Base-by-base conservation (phyloP, 441 rosid genomes). In the Omphalea diandra region DNA sequence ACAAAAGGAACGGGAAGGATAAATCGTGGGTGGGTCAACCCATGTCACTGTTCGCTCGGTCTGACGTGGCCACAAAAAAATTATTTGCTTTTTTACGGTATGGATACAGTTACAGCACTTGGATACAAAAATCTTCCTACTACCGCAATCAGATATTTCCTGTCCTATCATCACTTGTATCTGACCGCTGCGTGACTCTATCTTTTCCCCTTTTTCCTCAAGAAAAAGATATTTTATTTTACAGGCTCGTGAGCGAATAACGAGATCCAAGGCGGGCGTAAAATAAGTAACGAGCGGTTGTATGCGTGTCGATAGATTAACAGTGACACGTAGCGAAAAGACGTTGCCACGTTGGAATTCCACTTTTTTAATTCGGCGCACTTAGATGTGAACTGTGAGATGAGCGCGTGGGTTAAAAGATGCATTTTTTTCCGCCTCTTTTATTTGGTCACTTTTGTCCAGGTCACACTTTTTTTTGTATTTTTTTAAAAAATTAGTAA, bases 11-110 rank as follows among this genome's bases (percentile, higher is more conserved):
- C 41, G 60, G 32, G 59, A 69, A 59, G 41, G 77, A 18, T 68
- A 72, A 65, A 52, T 69, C 68, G 31, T 74, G 75, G n/a, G 83
- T 73, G 83, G 85, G 85, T 81, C 87, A 83, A 81, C 79, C 83
- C 46, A 26, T 33, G 74, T 80, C 72, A 8, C 43, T 26, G 70
- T 61, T 86, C 76, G 27, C 60, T 80, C 0, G 0, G 2, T 75
- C 80, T 71, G 81, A 87, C 85, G 90, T 87, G 91, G 91, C 83
- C 79, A 74, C n/a, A n/a, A n/a, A 70, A 36, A 38, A 66, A 59
- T 60, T 27, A 27, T 64, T 73, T 32, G 9, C n/a, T 33, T 44
- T 29, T n/a, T 68, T 36, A 20, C 40, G 31, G 56, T 38, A 4
- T 32, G 12, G 69, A 27, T 74, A 63, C 4, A 33, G 2, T 47